Conservation (phyloP, 225 moss, liverwort and hornwort genomes). For the Bryoerythrophyllum caledonicum region DNA sequence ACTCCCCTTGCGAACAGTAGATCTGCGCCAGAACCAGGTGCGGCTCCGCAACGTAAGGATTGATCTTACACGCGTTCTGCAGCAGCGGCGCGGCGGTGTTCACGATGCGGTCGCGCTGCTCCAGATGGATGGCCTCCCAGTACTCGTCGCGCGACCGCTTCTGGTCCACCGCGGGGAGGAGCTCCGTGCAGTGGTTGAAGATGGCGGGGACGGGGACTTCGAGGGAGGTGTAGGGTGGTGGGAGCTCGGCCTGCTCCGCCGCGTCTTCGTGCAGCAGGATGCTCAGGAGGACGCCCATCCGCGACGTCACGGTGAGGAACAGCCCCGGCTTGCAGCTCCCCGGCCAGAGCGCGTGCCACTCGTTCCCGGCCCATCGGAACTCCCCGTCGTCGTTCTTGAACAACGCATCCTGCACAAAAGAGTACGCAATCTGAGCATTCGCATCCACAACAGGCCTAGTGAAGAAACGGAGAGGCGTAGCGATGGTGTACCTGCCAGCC, state of each 20-base stretch:
- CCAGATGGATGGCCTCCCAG: constrained; percentile 55
- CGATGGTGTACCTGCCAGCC: constrained; percentile 62
- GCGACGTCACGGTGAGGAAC: constrained; percentile 50
- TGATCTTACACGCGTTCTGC: constrained; percentile 30
- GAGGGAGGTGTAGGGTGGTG: constrained; percentile 16
- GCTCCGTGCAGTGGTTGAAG: constrained; percentile 58
- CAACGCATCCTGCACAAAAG: constrained; percentile 50
- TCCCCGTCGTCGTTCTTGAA: constrained; percentile 72
- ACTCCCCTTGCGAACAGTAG: constrained; percentile 43
- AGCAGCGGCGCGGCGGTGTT: constrained; percentile 45
- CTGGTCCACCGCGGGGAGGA: constrained; percentile 47
- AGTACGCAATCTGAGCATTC: no score
- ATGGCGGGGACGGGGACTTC: constrained; percentile 54
- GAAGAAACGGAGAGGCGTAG: not conserved
- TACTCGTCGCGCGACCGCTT: constrained; percentile 59
- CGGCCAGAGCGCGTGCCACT: constrained; percentile 72
- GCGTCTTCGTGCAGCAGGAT: constrained; percentile 69
- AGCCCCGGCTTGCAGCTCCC: constrained; percentile 79
- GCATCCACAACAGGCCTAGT: not conserved
- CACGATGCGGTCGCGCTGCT: constrained; percentile 38
- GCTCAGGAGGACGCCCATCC: constrained; percentile 69
- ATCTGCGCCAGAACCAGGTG: constrained; percentile 71
- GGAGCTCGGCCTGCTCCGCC: constrained; percentile 30
- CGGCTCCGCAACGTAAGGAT: constrained; percentile 70
- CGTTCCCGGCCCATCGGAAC: constrained; percentile 36